Base-by-base conservation (phyloP, 306 rosid species). In the Dryas alaskensis region DNA sequence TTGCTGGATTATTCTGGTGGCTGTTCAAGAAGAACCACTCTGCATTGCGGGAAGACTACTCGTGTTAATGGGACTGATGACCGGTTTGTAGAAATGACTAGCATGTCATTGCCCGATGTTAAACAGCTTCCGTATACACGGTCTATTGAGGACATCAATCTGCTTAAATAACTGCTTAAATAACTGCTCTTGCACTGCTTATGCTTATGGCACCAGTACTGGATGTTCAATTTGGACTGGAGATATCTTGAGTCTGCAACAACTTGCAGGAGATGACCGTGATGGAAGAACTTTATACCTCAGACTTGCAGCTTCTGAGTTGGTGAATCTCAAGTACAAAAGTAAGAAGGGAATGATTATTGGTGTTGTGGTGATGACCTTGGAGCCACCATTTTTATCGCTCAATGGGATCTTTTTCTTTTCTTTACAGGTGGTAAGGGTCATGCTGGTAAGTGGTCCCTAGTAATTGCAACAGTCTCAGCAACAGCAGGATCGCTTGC, bases 161-260 rank as follows among this genome's bases (percentile, higher is more conserved):
- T n/a, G n/a, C n/a, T n/a, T n/a, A n/a, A n/a, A n/a, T n/a, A n/a
- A n/a, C 16, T 72, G 76, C 25, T 46, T 59, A 3, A 46, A 42
- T 8, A 76, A 76, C 40, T 91, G 90, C 60, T 70, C 85, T 48
- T 91, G 97, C 76, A 75, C 72, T 27, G 93, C 90, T 46, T 88
- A 87, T 81, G 84, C 87, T 31, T 77, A 69, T 71, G 73, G 47
- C 49, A 75, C 5, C 50, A 60, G 0, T 13, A n/a, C n/a, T n/a
- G 54, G 45, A 3, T 72, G 76, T 59, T 22, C 58, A n/a, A n/a
- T 59, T 14, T 72, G 76, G 67, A 25, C 2, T 17, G 67, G 67
- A 58, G 76, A 58, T 11, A 46, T 72, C 46, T 49, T 80, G 14
- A 16, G 67, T 82, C 67, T 82, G 76, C 59, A 82, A 14, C 84